phyloP scores from a whole-genome alignment of 495 filamentous ascomycete species.

The Trichoderma orchidacearum region DNA sequence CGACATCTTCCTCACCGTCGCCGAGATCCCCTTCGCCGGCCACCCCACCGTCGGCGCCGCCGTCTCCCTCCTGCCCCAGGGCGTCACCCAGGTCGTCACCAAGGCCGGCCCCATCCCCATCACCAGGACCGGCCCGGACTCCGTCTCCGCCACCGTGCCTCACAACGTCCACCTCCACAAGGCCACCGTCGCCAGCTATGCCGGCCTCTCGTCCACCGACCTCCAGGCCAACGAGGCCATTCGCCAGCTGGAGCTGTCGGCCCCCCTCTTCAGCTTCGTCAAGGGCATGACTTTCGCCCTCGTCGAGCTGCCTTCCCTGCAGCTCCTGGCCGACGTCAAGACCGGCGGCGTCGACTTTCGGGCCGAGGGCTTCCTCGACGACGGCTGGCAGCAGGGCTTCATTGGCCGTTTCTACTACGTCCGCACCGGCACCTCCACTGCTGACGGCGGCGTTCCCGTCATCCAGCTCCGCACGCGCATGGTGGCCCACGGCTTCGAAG shows the following conservation, averaged over 20 bases:
- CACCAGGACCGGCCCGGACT: slow-evolving; percentile 2
- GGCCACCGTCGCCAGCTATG: slow-evolving; percentile 10
- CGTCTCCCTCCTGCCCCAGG: slow-evolving; percentile 31
- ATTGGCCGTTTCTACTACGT: slow-evolving; percentile 43
- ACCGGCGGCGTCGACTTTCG: slow-evolving; percentile 14
- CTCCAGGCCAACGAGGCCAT: slow-evolving; percentile 13
- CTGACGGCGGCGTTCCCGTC: slow-evolving; percentile 15
- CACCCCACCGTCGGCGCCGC: slow-evolving; percentile 66
- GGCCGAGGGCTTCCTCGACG: slow-evolving; percentile 30
- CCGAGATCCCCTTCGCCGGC: slow-evolving; percentile 61
- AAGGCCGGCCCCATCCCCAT: slow-evolving; percentile 44
- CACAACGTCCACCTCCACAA: slow-evolving; percentile 52
- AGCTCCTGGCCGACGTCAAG: slow-evolving; percentile 23
- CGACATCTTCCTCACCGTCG: slow-evolving; percentile 54
- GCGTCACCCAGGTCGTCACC: slow-evolving; percentile 34
- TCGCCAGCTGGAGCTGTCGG: slow-evolving; percentile 19
- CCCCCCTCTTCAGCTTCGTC: slow-evolving; percentile 48
- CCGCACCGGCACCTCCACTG: slow-evolving; percentile 15
- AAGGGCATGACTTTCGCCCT: slow-evolving; percentile 56
- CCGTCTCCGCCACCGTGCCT: slow-evolving; percentile 43
- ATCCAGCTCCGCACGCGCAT: slow-evolving; percentile 27
- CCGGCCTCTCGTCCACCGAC: slow-evolving; percentile 7
- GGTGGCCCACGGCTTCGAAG: slow-evolving; percentile 48
- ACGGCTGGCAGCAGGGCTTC: slow-evolving; percentile 42
- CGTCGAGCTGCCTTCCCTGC: slow-evolving; percentile 32